Evolutionary conservation across 352 stramenopile species (phyloP).

Genomic region (Phytopythium cucurbitacearum): DNA sequence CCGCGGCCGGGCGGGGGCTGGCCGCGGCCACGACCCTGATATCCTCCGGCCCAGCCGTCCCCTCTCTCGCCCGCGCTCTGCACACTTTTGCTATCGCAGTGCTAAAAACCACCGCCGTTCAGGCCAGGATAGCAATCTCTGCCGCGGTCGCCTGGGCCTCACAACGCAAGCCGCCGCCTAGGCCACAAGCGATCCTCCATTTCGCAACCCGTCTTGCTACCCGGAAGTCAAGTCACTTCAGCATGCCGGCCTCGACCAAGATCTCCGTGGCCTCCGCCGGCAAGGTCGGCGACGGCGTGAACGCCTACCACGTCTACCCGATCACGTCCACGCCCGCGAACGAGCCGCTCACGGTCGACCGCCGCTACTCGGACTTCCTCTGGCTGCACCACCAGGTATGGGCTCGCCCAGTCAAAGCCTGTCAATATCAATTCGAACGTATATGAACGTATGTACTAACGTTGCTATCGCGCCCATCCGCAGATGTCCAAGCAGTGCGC

Average conservation of each 20-base stretch:
- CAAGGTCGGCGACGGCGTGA: slow-evolving; percentile 82
- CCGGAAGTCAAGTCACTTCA: neutral
- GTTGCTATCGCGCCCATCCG: neutral
- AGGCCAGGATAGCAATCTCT: neutral
- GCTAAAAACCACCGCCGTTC: too few relatives aligned
- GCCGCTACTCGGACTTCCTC: slow-evolving; percentile 83
- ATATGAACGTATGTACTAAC: neutral
- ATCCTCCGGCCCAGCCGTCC: too few relatives aligned
- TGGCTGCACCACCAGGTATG: slow-evolving; percentile 69
- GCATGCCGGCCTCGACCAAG: slow-evolving; percentile 2
- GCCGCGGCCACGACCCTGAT: too few relatives aligned
- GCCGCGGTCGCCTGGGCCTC: neutral
- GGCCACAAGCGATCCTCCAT: neutral
- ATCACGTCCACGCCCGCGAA: slow-evolving; percentile 52
- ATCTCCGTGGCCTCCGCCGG: slow-evolving; percentile 68
- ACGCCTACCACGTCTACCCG: slow-evolving; percentile 81
- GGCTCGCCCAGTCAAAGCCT: neutral
- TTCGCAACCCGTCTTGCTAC: neutral
- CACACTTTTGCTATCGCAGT: too few relatives aligned
- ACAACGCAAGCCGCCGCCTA: slow-evolving; percentile 5
- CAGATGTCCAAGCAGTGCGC: slow-evolving; percentile 62
- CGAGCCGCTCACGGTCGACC: slow-evolving; percentile 49
- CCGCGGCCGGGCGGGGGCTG: too few relatives aligned
- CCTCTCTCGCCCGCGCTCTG: too few relatives aligned
- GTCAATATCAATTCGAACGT: neutral